These are phyloP conservation scores for Eucommia ulmoides DNA, from an alignment of 257 asterid species.

Conservation along the genomic window DNA sequence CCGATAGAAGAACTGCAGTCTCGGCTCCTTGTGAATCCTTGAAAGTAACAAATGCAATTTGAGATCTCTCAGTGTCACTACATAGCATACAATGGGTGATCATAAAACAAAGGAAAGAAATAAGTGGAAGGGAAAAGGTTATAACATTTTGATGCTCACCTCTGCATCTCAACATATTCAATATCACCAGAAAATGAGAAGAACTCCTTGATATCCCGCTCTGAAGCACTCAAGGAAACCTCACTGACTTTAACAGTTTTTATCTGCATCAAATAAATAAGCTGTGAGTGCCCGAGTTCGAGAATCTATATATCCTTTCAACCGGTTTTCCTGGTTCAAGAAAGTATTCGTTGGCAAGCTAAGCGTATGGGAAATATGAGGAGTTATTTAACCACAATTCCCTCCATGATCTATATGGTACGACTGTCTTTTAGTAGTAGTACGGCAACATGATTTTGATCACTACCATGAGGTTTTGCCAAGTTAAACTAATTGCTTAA, in stretches of 20 bases:
- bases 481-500: too few species aligned
- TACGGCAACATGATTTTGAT: too few species aligned
- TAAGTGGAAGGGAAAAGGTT: constrained; percentile 5
- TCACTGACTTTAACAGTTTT: constrained; percentile 83
- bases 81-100: constrained; percentile 9
- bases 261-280: constrained; percentile 26
- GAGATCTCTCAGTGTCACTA: constrained; percentile 82
- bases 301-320: too few species aligned
- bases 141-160: constrained; percentile 35
- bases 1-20: constrained; percentile 96
- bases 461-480: too few species aligned
- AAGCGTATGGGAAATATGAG: too few species aligned
- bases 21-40: constrained; percentile 94
- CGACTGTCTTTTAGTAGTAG: too few species aligned
- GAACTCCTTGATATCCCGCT: constrained; percentile 76
- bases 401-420: too few species aligned
- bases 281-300: too few species aligned
- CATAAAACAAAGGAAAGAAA: background rate
- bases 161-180: constrained; percentile 80
- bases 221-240: constrained; percentile 77
- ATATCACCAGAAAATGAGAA: constrained; percentile 94
- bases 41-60: constrained; percentile 86
- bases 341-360: too few species aligned
- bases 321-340: too few species aligned
- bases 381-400: too few species aligned